phyloP scores from a whole-genome alignment of 306 rosid genomes.

The Rubus parviflorus region DNA sequence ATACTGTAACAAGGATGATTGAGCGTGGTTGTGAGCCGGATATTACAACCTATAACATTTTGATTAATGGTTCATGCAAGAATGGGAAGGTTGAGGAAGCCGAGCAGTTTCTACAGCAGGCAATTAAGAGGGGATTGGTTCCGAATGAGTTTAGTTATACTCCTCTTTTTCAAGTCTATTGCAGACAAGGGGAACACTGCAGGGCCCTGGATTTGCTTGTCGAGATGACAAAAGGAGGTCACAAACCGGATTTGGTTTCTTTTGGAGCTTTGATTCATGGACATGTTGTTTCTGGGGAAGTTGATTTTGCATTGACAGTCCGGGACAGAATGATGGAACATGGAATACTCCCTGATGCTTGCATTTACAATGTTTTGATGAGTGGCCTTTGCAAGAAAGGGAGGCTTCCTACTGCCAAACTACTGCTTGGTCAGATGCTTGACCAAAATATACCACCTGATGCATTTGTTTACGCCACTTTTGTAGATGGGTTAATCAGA shows the following conservation, averaged over 20 bases:
- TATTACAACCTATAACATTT: conserved; percentile 59
- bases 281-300: conserved; percentile 53
- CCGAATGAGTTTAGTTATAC: conserved; percentile 63
- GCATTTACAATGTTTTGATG: conserved; percentile 76
- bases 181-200: conserved; percentile 56
- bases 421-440: conserved; percentile 73
- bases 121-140: conserved; percentile 40
- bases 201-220: conserved; percentile 63
- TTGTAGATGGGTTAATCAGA: conserved; percentile 73
- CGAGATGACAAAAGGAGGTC: conserved; percentile 64
- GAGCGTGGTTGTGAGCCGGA: conserved; percentile 69
- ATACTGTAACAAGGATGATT: conserved; percentile 45
- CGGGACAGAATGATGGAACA: conserved; percentile 64
- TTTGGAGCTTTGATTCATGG: conserved; percentile 85
- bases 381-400: conserved; percentile 78
- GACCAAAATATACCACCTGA: conserved; percentile 63
- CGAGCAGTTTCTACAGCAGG: conserved; percentile 48
- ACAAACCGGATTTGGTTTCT: conserved; percentile 62
- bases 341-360: conserved; percentile 74
- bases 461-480: conserved; percentile 69
- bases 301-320: conserved; percentile 60
- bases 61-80: conserved; percentile 58
- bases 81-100: conserved; percentile 66
- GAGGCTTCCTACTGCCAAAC: conserved; percentile 64
- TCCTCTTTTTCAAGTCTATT: conserved; percentile 61